Evolutionary conservation across 2,329 filamentous ascomycete species (phyloP), one percentile per base, ranked within the genome.

Genomic region (Fusarium sp.): DNA sequence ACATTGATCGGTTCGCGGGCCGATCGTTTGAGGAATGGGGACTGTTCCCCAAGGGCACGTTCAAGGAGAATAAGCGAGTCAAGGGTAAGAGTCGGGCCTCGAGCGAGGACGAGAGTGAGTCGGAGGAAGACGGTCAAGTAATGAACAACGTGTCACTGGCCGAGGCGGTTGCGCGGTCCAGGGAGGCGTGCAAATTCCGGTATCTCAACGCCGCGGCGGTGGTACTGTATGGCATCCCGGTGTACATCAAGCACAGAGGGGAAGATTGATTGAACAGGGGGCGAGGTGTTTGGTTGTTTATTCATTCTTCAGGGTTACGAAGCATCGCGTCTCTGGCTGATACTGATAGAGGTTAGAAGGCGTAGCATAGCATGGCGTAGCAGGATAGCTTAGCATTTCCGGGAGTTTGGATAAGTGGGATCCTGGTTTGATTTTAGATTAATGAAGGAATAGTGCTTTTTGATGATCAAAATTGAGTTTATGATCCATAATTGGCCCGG

Each of bases 201-300:
- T 98, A 97, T 84, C 84, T 99, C 75, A 99, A 97, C 77, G 96
- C 94, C 1, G 96, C 95, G 15, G 94, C 95, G 41, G 94, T 96
- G 29, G 95, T 96, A 72, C 92, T 98, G 58, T 99, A 98, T 84
- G 96, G 96, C 20, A 92, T 99, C 79, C 96, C 96, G 35, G 94
- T 97, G 70, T 98, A 94, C 82, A 86, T 97, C 72, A 83, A 81
- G 52, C 78, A 68, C 61, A 67, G 45, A 39, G 61, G 78, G 66
- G 77, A 71, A 58, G 71, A 72, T 49, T 74, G 62, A 71, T 54
- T 73, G 62, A 59, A 68, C 58, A 62, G 57, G 64, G 62, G 62
- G 58, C 58, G 61, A 52, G 55, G 39, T 41, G 46, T 39, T 66
- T 57, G 49, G 54, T 45, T 61, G 20, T 63, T 68, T 47, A 35